Conservation (phyloP, 1,284 basidiomycete genomes). For the Spongiforma sp. region DNA sequence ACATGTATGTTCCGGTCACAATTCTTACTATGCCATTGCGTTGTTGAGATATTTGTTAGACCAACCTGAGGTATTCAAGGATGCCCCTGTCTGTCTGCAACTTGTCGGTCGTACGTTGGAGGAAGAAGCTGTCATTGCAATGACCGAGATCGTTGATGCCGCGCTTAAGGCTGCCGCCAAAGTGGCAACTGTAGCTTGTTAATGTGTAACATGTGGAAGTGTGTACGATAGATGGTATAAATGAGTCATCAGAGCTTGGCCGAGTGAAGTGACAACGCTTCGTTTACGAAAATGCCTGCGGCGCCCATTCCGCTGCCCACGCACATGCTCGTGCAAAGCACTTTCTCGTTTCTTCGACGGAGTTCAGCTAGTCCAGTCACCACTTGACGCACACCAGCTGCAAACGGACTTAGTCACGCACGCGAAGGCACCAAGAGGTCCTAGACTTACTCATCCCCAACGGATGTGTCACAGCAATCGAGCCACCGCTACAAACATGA, state of each 20-base stretch:
- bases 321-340: conserved; percentile 89
- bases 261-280: conserved; percentile 42
- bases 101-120: conserved; percentile 70
- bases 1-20: conserved; percentile 53
- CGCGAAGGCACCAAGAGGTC: neutral
- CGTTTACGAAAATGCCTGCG: conserved; percentile 84
- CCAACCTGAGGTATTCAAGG: conserved; percentile 57
- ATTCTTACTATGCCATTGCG: neutral
- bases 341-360: conserved; percentile 63
- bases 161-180: conserved; percentile 36
- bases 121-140: conserved; percentile 71
- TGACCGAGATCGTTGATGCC: conserved; percentile 62
- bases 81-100: conserved; percentile 74
- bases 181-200: neutral
- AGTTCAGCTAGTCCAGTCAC: conserved; percentile 86
- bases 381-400: conserved; percentile 53
- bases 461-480: conserved; percentile 85
- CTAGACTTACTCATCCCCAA: conserved; percentile 75
- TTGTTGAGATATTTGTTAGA: conserved; percentile 45
- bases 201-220: neutral
- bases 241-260: conserved; percentile 30
- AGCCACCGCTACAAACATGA: conserved; percentile 67
- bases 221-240: conserved; percentile 2
- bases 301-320: conserved; percentile 91
- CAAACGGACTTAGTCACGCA: neutral